Evolutionary conservation across 345 rosid genomes (phyloP), one percentile per base, ranked within the genome.

Genomic region (Populus tremula): DNA sequence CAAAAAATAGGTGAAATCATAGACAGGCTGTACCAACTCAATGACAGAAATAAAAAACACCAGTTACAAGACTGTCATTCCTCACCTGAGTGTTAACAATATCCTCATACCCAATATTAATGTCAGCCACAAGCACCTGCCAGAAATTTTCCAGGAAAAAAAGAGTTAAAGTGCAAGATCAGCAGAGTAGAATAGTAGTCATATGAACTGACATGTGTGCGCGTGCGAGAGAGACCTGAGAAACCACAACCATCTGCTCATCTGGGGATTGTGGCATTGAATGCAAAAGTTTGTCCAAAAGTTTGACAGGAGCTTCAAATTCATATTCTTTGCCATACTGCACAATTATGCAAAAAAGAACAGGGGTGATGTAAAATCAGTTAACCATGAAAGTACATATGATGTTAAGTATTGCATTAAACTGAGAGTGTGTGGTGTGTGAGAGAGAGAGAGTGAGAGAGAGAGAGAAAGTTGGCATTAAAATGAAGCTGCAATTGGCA

Each of bases 251-350:
- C 54, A 96, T 91, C 84, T 96, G 98, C 84, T 92, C 97, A 72
- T 92, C 94, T 21, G 84, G 86, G n/a, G 93, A 89, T 76, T 90
- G 90, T 43, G 97, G 92, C 99, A 96, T 93, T 81, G 92, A 87
- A 77, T 96, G 99, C 59, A 93, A 88, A 85, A 88, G 98, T 82
- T 92, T 93, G 83, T 92, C 94, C 88, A 93, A 85, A 53, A 96
- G 90, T 83, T 96, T 96, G 65, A 93, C 98, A 4, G 99, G 98
- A 69, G 99, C 96, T 84, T 96, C 98, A 72, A 86, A 96, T 77
- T 96, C 99, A 61, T 92, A 96, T 56, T 92, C 97, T 87, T 96
- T 96, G 35, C 99, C 97, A 80, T 96, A 93, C 99, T 93, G 91
- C 49, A 82, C 20, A 62, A 50, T 56, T 33, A 45, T 21, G 17